Percentiles rank a stretch among this genome's conserved stretches.
Evolutionary conservation across 371 early-diverging fungal genomes (phyloP).

Genomic region (Haplosporangium sp.): DNA sequence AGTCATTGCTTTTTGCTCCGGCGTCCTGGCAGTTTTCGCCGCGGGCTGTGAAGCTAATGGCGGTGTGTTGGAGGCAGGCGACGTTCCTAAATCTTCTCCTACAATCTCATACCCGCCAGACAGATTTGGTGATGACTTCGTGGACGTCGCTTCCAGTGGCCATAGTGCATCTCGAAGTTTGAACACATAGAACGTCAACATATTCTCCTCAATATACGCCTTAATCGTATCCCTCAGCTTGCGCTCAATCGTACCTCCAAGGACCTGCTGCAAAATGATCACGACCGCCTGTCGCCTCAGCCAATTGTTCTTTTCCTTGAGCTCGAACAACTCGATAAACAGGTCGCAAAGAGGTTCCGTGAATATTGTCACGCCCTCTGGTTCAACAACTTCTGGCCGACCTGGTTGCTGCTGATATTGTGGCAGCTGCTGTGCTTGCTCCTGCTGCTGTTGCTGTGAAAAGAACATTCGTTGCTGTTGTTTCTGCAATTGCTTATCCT

Average conservation of each 20-base stretch:
- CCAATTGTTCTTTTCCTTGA: constrained; percentile 89
- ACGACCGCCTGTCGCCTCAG: constrained; percentile 86
- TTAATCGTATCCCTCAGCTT: constrained; percentile 53
- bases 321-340: constrained; percentile 89
- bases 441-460: constrained; percentile 13
- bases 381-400: constrained; percentile 48
- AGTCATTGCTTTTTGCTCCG: constrained; percentile 65
- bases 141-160: constrained; percentile 10
- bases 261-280: constrained; percentile 83
- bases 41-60: not conserved
- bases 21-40: constrained; percentile 54
- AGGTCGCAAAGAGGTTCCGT: constrained; percentile 83
- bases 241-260: constrained; percentile 89
- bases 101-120: constrained; percentile 29
- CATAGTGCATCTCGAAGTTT: constrained; percentile 46
- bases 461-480: constrained; percentile 24
- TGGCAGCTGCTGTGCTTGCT: constrained; percentile 16
- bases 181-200: constrained; percentile 46
- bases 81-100: constrained; percentile 5
- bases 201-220: constrained; percentile 38
- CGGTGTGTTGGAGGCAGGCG: not conserved
- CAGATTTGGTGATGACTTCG: not conserved
- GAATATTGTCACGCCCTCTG: constrained; percentile 66
- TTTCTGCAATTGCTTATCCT: constrained; percentile 5
- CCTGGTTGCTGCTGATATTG: constrained; percentile 9